Conservation (phyloP, 495 filamentous ascomycete species). For the Entonaema liquescens region DNA sequence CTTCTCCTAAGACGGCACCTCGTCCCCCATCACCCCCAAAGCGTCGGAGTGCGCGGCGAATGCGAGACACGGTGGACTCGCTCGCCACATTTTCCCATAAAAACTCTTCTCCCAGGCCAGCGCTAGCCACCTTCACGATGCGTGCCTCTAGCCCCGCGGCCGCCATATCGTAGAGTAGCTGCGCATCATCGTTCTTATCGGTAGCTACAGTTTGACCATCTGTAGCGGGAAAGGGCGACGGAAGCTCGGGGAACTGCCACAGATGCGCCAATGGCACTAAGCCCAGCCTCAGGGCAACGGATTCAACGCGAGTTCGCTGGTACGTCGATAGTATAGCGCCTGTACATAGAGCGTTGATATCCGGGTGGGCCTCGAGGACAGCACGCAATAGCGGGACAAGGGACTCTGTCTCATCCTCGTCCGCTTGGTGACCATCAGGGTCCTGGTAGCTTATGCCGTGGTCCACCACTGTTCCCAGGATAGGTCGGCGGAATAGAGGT, state of each 20-base stretch:
- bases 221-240: background rate
- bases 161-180: conserved; percentile 83
- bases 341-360: conserved; percentile 82
- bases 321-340: conserved; percentile 95
- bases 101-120: conserved; percentile 81
- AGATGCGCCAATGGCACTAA: conserved; percentile 84
- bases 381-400: conserved; percentile 74
- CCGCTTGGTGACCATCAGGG: conserved; percentile 23
- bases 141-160: conserved; percentile 78
- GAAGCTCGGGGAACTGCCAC: conserved; percentile 86
- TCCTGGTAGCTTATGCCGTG: conserved; percentile 66
- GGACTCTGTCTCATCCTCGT: conserved; percentile 85
- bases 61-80: conserved; percentile 55
- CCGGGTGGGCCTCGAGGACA: conserved; percentile 71
- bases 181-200: conserved; percentile 48
- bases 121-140: conserved; percentile 93
- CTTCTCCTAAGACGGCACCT: conserved; percentile 86
- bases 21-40: conserved; percentile 65
- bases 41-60: conserved; percentile 70
- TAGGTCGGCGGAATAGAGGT: conserved; percentile 80
- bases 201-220: background rate
- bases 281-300: conserved; percentile 78
- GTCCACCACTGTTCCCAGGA: conserved; percentile 73
- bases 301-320: conserved; percentile 93
- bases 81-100: conserved; percentile 84